Conservation (phyloP, 2,329 filamentous ascomycete species). For the Aureobasidium mangrovei region DNA sequence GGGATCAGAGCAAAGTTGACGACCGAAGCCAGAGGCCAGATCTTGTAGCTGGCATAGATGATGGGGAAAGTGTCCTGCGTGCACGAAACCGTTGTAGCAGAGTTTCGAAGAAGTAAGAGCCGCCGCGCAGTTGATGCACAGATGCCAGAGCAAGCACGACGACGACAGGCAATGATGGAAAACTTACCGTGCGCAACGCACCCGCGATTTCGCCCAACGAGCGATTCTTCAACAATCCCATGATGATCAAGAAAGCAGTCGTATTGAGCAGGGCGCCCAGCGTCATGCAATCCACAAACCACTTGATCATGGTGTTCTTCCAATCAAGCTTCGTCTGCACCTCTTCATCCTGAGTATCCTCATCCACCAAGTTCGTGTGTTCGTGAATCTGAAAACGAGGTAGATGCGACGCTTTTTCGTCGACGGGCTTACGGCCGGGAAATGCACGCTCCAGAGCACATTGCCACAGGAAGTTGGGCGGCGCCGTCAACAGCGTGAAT, state of each 20-base stretch:
- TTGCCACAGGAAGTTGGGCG: conserved; percentile 53
- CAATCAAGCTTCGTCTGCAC: neutral
- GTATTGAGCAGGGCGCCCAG: conserved; percentile 55
- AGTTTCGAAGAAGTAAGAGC: neutral
- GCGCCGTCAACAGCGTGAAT: conserved; percentile 45
- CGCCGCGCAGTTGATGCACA: conserved; percentile 1
- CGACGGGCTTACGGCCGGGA: conserved; percentile 34
- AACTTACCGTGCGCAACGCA: neutral
- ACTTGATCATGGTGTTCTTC: conserved; percentile 37
- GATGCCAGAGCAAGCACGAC: neutral
- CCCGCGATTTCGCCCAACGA: conserved; percentile 1
- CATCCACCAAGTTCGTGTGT: neutral
- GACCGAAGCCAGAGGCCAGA: conserved; percentile 63
- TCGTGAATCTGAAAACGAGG: neutral
- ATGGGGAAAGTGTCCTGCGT: conserved; percentile 36
- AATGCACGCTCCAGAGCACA: conserved; percentile 46
- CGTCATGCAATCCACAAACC: conserved; percentile 54
- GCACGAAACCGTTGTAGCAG: neutral
- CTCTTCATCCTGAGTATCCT: neutral
- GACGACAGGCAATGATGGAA: neutral
- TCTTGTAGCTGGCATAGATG: conserved; percentile 58
- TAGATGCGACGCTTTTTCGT: neutral
- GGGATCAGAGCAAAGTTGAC: conserved; percentile 64
- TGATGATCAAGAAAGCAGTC: conserved; percentile 48
- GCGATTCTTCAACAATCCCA: conserved; percentile 35